Conservation (phyloP, 2,329 filamentous ascomycete genomes). For the Pseudogymnoascus sp. region DNA sequence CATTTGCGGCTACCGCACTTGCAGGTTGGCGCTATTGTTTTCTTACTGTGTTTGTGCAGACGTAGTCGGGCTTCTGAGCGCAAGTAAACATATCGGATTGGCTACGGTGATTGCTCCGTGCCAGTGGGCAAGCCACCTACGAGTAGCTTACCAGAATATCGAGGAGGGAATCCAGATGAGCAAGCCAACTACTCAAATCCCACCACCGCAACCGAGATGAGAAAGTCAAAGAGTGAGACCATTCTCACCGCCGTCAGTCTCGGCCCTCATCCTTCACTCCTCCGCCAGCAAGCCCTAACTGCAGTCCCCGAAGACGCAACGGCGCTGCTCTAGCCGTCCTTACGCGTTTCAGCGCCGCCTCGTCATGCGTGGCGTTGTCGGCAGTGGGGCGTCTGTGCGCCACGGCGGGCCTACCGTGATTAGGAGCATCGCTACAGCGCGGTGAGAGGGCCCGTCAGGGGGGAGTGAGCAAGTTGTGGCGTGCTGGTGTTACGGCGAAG, state of each 20-base stretch:
- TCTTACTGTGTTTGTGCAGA: not conserved
- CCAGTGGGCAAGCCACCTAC: not conserved
- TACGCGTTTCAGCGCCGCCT: not conserved
- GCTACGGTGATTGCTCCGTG: not conserved
- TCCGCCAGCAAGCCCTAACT: not conserved
- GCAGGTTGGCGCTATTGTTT: not conserved
- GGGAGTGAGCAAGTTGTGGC: not conserved
- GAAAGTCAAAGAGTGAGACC: not conserved
- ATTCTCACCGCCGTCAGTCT: not conserved
- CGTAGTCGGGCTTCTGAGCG: not conserved
- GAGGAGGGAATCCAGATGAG: not conserved
- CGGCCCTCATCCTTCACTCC: not conserved
- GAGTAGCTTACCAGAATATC: not conserved
- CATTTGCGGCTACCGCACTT: not conserved
- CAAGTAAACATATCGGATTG: not conserved
- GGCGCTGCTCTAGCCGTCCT: not conserved
- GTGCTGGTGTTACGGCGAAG: not conserved
- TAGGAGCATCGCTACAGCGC: not conserved
- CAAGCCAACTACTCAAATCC: not conserved
- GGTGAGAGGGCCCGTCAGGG: not conserved
- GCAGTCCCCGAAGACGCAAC: not conserved
- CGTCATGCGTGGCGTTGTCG: not conserved
- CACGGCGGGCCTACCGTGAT: not conserved
- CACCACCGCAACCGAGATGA: not conserved
- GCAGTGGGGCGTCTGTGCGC: not conserved